These are phyloP conservation scores for Gilbertella persicaria DNA, from an alignment of 371 early-diverging fungal genomes.

Conservation along the genomic window DNA sequence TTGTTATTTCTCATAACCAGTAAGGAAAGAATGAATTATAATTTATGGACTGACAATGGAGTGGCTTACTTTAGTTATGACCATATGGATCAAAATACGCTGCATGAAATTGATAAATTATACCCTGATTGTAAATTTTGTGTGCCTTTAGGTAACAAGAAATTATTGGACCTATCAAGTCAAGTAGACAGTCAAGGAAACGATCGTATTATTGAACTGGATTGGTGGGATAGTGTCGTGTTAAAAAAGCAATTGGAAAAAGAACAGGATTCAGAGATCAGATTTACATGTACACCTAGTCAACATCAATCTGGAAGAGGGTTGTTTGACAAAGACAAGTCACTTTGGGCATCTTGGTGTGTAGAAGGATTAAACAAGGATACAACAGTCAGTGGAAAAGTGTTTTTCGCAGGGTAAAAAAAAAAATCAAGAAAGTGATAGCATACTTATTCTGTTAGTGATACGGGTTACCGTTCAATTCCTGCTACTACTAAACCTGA, in stretches of 20 bases:
- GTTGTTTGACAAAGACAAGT: slow-evolving; percentile 62
- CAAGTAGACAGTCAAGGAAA: slow-evolving; percentile 35
- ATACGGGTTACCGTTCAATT: slow-evolving; percentile 73
- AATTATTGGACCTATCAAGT: slow-evolving; percentile 53
- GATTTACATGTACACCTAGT: slow-evolving; percentile 68
- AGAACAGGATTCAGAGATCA: slow-evolving; percentile 19
- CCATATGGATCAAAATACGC: slow-evolving; percentile 68
- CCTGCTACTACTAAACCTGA: slow-evolving; percentile 22
- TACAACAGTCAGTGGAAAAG: slow-evolving; percentile 36
- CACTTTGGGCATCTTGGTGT: slow-evolving; percentile 80
- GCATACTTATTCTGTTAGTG: slow-evolving; percentile 40
- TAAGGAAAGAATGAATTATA: too few relatives aligned
- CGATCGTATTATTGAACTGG: slow-evolving; percentile 58
- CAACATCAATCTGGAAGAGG: slow-evolving; percentile 79
- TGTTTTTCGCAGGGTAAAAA: slow-evolving; percentile 68
- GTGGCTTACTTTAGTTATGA: slow-evolving; percentile 55
- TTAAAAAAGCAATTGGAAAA: slow-evolving; percentile 29
- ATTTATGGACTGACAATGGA: too few relatives aligned
- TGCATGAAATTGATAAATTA: slow-evolving; percentile 46
- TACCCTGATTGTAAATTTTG: slow-evolving; percentile 56
- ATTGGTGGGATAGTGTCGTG: slow-evolving; percentile 78
- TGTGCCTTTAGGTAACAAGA: slow-evolving; percentile 76
- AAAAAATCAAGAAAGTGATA: neutral
- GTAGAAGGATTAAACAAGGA: slow-evolving; percentile 43
- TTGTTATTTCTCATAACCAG: slow-evolving; percentile 78